phyloP scores from a whole-genome alignment of 2,329 filamentous ascomycete species.

The Xylaria sp. region DNA sequence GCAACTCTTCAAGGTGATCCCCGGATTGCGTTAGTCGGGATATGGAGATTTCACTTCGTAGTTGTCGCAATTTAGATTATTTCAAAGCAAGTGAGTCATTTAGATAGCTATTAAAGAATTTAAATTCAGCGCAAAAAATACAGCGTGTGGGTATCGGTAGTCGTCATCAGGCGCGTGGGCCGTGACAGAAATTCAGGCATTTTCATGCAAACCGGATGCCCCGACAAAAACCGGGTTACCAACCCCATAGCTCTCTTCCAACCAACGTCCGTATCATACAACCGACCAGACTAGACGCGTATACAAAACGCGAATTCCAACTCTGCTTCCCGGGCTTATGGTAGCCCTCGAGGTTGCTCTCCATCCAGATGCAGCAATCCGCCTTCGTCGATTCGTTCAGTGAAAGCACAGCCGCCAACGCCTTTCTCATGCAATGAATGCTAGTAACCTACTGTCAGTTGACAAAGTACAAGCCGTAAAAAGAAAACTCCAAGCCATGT shows the following conservation, averaged over 20 bases:
- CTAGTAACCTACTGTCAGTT: conserved; percentile 27
- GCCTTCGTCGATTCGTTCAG: conserved; percentile 20
- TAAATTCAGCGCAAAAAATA: conserved; percentile 16
- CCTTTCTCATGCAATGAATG: conserved; percentile 33
- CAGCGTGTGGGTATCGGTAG: conserved; percentile 31
- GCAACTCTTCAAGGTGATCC: not conserved
- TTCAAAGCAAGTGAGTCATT: not conserved
- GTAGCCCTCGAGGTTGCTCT: conserved; percentile 1
- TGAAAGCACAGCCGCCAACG: conserved; percentile 33
- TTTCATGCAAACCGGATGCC: conserved; percentile 21
- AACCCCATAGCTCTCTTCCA: conserved; percentile 13
- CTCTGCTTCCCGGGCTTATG: conserved; percentile 1
- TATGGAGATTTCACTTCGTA: not conserved
- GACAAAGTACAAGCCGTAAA: conserved; percentile 28
- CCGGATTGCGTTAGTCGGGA: not conserved
- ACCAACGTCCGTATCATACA: conserved; percentile 24
- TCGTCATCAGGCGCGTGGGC: conserved; percentile 18
- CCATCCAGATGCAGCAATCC: conserved; percentile 24
- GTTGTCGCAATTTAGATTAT: not conserved
- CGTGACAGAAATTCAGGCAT: conserved; percentile 7
- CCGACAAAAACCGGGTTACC: conserved; percentile 6
- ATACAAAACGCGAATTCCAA: conserved; percentile 18
- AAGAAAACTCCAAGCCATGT: conserved; percentile 27
- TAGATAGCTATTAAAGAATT: conserved; percentile 10
- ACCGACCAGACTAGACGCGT: conserved; percentile 8